These are phyloP conservation scores for Phytophthora hibernalis DNA, from an alignment of 352 stramenopile genomes.

Conservation along the genomic window DNA sequence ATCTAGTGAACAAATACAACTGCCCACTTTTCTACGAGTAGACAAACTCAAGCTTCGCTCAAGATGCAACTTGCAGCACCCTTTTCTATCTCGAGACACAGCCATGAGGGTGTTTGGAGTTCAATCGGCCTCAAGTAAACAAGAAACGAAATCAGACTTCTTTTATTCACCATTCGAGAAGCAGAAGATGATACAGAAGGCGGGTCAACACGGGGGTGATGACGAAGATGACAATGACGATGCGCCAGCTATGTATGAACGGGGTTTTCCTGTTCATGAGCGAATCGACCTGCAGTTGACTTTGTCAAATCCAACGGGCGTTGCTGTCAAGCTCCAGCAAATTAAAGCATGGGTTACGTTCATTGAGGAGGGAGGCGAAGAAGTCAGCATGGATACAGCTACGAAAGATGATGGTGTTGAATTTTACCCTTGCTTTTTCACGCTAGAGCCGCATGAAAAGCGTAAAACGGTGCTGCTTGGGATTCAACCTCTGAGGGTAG, in stretches of 20 bases:
- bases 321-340: conserved; percentile 71
- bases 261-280: conserved; percentile 62
- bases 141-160: conserved; percentile 48
- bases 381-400: background rate
- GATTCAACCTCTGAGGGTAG: conserved; percentile 54
- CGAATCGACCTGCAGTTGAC: conserved; percentile 61
- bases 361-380: conserved; percentile 8
- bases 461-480: conserved; percentile 53
- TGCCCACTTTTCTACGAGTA: conserved; percentile 67
- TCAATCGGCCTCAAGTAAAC: conserved; percentile 22
- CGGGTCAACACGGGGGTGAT: conserved; percentile 8
- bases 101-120: conserved; percentile 48
- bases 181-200: conserved; percentile 35
- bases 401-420: conserved; percentile 42
- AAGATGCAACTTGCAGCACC: conserved; percentile 39
- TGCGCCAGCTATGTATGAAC: conserved; percentile 40
- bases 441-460: conserved; percentile 61
- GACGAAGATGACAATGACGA: conserved; percentile 28
- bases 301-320: conserved; percentile 73
- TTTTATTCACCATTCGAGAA: conserved; percentile 75
- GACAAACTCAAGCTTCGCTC: conserved; percentile 58
- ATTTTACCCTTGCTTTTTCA: conserved; percentile 63
- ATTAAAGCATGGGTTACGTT: conserved; percentile 59
- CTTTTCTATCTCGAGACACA: conserved; percentile 45
- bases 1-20: conserved; percentile 57